These are phyloP conservation scores for Boletus sp. DNA, from an alignment of 768 basidiomycete species.

Conservation along the genomic window DNA sequence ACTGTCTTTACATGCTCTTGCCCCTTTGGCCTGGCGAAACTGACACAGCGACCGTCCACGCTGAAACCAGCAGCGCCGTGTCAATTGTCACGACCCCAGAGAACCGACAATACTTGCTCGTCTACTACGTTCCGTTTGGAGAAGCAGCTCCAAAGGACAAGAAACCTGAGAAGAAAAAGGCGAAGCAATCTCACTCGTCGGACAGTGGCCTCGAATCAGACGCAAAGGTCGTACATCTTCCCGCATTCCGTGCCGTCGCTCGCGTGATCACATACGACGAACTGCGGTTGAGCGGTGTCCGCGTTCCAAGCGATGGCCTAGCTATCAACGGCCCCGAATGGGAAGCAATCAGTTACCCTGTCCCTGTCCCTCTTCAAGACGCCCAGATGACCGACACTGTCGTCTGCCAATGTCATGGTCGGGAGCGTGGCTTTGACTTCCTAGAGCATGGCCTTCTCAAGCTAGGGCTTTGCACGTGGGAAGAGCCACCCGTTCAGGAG, in stretches of 20 bases:
- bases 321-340: constrained; percentile 62
- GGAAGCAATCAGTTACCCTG: constrained; percentile 39
- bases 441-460: constrained; percentile 73
- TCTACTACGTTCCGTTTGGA: constrained; percentile 70
- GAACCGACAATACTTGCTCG: constrained; percentile 67
- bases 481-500: constrained; percentile 16
- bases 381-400: constrained; percentile 38
- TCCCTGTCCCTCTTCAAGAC: constrained; percentile 31
- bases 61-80: constrained; percentile 23
- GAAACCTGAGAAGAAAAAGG: constrained; percentile 32
- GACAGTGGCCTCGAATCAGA: constrained; percentile 29
- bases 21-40: constrained; percentile 82
- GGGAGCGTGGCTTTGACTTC: constrained; percentile 72
- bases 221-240: constrained; percentile 50
- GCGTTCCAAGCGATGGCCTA: constrained; percentile 68
- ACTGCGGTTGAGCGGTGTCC: constrained; percentile 67
- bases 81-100: constrained; percentile 43
- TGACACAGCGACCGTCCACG: constrained; percentile 40
- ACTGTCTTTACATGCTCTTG: constrained; percentile 77
- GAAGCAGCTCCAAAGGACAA: constrained; percentile 12
- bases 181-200: constrained; percentile 27
- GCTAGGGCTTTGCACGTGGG: constrained; percentile 57
- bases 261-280: constrained; percentile 72
- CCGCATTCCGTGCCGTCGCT: constrained; percentile 70
- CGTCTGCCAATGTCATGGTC: constrained; percentile 59